These are phyloP conservation scores for Pichia sp. DNA, from an alignment of 1,139 yeast genomes.

Conservation along the genomic window DNA sequence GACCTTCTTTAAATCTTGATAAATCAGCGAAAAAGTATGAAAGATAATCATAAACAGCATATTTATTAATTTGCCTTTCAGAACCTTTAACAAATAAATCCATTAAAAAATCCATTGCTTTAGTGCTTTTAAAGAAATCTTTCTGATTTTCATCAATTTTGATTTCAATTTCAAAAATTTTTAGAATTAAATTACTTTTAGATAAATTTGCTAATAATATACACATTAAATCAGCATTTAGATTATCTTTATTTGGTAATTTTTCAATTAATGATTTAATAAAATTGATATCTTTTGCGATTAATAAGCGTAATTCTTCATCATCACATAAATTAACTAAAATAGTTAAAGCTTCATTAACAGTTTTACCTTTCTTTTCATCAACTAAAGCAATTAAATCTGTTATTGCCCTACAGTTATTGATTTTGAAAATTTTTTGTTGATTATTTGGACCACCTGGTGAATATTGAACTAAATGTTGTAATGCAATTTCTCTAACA, in stretches of 20 bases:
- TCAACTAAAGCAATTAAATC: constrained; percentile 59
- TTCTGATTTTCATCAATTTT: constrained; percentile 29
- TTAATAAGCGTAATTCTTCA: constrained; percentile 48
- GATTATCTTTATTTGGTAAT: constrained; percentile 49
- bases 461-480: constrained; percentile 76
- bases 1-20: constrained; percentile 65
- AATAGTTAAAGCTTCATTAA: constrained; percentile 67
- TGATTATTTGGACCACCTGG: constrained; percentile 38
- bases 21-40: constrained; percentile 87
- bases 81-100: constrained; percentile 87
- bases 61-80: constrained; percentile 61
- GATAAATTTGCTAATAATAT: constrained; percentile 81
- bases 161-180: constrained; percentile 43
- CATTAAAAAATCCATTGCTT: constrained; percentile 74
- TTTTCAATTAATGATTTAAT: constrained; percentile 47
- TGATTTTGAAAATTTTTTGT: constrained; percentile 58
- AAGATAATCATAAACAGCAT: constrained; percentile 74
- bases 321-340: constrained; percentile 80
- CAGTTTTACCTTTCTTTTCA: constrained; percentile 34
- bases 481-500: constrained; percentile 78
- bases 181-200: constrained; percentile 57
- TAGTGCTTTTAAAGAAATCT: constrained; percentile 45
- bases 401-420: constrained; percentile 62
- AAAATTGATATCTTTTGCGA: constrained; percentile 59
- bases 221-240: constrained; percentile 75